Evolutionary conservation across 257 asterid species (phyloP).

Genomic region (Oldenlandia corymbosa): DNA sequence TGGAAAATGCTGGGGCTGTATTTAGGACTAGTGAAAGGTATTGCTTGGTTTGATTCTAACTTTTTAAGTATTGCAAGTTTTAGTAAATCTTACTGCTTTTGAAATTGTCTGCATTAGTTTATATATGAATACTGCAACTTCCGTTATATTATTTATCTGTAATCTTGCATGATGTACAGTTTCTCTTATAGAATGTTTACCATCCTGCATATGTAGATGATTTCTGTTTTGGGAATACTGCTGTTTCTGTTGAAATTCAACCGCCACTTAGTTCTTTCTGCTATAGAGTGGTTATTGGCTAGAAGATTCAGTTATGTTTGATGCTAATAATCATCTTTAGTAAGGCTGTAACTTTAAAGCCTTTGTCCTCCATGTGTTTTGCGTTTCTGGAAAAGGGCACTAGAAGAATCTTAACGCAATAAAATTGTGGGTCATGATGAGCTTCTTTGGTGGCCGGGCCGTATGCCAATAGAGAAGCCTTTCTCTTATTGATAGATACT

Average conservation of each 20-base stretch:
- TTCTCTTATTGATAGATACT: too few species aligned
- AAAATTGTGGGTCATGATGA: too few species aligned
- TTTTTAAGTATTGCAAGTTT: conserved; percentile 5
- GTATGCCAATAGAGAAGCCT: too few species aligned
- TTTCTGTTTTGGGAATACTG: not conserved
- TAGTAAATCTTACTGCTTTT: not conserved
- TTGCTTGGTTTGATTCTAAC: not conserved
- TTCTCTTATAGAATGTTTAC: not conserved
- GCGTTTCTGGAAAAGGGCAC: not conserved
- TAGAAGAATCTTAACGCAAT: not conserved
- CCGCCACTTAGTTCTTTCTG: not conserved
- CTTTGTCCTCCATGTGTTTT: not conserved
- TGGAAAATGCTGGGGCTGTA: conserved; percentile 97
- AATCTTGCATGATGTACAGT: not conserved
- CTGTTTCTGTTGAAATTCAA: not conserved
- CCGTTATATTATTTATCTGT: not conserved
- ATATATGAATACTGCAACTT: not conserved
- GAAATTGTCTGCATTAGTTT: not conserved
- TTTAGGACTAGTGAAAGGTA: conserved; percentile 99
- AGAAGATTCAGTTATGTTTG: not conserved
- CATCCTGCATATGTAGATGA: not conserved
- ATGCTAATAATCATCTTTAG: not conserved
- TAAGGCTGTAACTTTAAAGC: not conserved
- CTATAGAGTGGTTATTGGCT: not conserved
- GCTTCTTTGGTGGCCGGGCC: too few species aligned